Evolutionary conservation across 1,284 basidiomycete genomes (phyloP), one percentile per base, ranked within the genome.

Genomic region (Moesziomyces parantarcticus): DNA sequence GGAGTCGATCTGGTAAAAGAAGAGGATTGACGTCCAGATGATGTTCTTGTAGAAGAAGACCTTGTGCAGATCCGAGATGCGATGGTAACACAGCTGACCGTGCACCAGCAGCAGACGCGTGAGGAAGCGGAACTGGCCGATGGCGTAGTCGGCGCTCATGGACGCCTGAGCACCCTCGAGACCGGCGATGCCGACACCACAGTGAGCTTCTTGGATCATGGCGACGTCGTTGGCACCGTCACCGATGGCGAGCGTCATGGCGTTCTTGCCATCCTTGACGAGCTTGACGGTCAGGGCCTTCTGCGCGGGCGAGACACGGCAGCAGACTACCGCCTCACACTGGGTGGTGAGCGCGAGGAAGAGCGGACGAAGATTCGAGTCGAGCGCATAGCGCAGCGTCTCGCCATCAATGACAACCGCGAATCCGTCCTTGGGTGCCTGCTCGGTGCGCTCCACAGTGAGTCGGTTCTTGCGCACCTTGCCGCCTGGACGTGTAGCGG

Each of bases 181-280:
- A 53, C 96, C 96, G 67, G 94, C 90, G 25, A 98, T 87, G 25
- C 96, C 96, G 79, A 95, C 94, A 6, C 96, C 96, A 75, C 97
- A 91, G 84, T 98, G 96, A 23, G 96, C 96, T 36, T 97, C 95
- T 84, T 99, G 96, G 73, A 99, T 99, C 93, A 96, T 96, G 5
- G 93, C 93, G 11, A 96, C 93, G 79, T 96, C 94, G 79, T 95
- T 96, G 16, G 93, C 93, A 51, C 96, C 96, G 78, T 99, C 96
- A 13, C 96, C 96, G 64, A 99, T 98, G 0, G 94, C 93, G 25
- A 98, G 85, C 4, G 94, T 97, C 94, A 98, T 97, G 0, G 95
- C 95, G 63, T 93, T 91, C 61, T 92, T 89, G 8, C 95, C 95
- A 72, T 97, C 94, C 81, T 97, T 97, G 83, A 98, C 92, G 76